Base-by-base conservation (phyloP, 2,329 filamentous ascomycete genomes). In the Colletotrichum somersetense region DNA sequence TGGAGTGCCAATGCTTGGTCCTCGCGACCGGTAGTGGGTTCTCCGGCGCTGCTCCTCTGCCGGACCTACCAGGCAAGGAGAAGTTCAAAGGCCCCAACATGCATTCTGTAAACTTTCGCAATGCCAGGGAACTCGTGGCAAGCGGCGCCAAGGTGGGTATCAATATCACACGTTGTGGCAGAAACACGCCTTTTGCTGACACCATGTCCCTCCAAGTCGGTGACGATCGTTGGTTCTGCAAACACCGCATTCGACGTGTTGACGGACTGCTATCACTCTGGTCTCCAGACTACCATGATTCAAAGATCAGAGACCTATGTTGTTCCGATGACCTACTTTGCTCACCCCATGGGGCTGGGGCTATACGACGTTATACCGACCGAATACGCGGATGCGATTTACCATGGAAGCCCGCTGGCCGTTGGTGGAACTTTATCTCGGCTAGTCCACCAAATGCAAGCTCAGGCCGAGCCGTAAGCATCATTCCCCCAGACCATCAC, bases 171-270 rank as follows among this genome's bases (percentile, higher is more conserved):
- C 14, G 8, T 3, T 4, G 4, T 6, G 3, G 4, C 5, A 11
- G n/a, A 40, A 5, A 5, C n/a, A 2, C 20, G 5, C 12, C 7
- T 14, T 7, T 3, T 18, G 30, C 61, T 73, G 42, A 66, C 26
- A 8, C 26, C 2, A 30, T 30, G 30, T 30, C 5, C 0, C 12
- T 7, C 10, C 2, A 35, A 74, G 78, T 77, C 79, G 1, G 80
- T 79, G 14, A 56, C 79, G 14, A 74, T 83, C 10, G 76, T 83
- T 42, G 83, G 83, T 23, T 81, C 83, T 1, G 81, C 81, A n/a
- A 84, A 84, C 69, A 82, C 81, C 1, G 83, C 80, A 7, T 85
- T 85, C 62, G 82, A 85, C 74, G 75, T 83, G 1, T 73, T 81
- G 40, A 76, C 78, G 20, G 80, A 83, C 67, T 82, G 80, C 66